Percentiles rank a stretch among this genome's conserved stretches.
Evolutionary conservation across 768 basidiomycete genomes (phyloP).

Genomic region (Paxillus rubicundulus): DNA sequence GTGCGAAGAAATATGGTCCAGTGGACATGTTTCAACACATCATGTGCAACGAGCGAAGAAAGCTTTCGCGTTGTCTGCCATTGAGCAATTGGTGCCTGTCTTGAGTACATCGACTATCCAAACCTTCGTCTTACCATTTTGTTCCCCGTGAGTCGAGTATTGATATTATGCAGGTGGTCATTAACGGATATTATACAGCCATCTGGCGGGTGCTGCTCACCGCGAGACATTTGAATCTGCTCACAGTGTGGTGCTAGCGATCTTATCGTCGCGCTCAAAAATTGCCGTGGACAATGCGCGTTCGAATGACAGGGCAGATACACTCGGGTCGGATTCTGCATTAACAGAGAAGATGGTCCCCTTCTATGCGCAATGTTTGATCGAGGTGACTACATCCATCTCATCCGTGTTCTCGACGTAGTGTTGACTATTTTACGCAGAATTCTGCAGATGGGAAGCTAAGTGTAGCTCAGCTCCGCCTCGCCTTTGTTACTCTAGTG

Average conservation of each 20-base stretch:
- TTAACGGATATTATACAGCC: slow-evolving; percentile 37
- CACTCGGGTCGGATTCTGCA: slow-evolving; percentile 21
- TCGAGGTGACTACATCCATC: slow-evolving; percentile 51
- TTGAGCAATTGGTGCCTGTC: slow-evolving; percentile 74
- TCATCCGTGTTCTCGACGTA: neutral
- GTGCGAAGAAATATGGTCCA: slow-evolving; percentile 29
- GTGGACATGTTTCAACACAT: slow-evolving; percentile 21
- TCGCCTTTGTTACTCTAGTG: slow-evolving; percentile 75
- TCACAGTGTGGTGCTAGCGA: slow-evolving; percentile 77
- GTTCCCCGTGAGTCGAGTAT: slow-evolving; percentile 55
- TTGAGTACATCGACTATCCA: slow-evolving; percentile 53
- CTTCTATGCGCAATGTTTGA: slow-evolving; percentile 68
- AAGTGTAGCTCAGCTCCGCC: slow-evolving; percentile 60
- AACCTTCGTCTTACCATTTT: slow-evolving; percentile 55
- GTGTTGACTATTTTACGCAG: slow-evolving; percentile 32
- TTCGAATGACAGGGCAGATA: slow-evolving; percentile 5
- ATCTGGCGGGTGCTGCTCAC: slow-evolving; percentile 53
- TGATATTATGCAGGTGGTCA: neutral
- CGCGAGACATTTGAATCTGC: slow-evolving; percentile 85
- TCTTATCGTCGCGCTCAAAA: slow-evolving; percentile 63
- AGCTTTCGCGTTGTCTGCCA: slow-evolving; percentile 68
- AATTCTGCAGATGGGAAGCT: slow-evolving; percentile 63
- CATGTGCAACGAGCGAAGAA: slow-evolving; percentile 35
- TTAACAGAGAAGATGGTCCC: slow-evolving; percentile 63
- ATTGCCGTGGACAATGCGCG: slow-evolving; percentile 16